Percentiles rank a stretch among this genome's conserved stretches.
phyloP scores from a whole-genome alignment of 2,329 filamentous ascomycete genomes.

The Pseudopyricularia javanii region DNA sequence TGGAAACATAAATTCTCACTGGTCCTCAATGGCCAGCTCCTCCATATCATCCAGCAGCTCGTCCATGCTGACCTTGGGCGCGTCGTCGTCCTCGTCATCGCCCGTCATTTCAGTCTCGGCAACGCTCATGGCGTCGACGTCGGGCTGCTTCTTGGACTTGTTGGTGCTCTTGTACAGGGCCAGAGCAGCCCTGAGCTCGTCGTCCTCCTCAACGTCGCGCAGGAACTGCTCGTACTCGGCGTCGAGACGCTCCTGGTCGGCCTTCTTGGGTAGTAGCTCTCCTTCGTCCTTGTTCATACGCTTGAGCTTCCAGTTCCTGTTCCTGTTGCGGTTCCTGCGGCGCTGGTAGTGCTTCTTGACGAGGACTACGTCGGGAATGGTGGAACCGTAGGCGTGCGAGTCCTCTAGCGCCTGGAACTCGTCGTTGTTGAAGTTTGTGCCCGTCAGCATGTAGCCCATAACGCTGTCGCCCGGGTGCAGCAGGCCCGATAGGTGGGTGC shows the following conservation, averaged over 20 bases:
- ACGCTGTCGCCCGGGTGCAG: constrained; percentile 83
- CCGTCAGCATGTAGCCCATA: constrained; percentile 84
- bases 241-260: constrained; percentile 80
- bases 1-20: neutral
- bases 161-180: constrained; percentile 69
- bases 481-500: constrained; percentile 79
- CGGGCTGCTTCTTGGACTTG: constrained; percentile 30
- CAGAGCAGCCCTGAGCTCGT: constrained; percentile 72
- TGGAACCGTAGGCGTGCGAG: constrained; percentile 61
- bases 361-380: constrained; percentile 82
- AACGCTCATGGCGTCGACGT: constrained; percentile 52
- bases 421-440: constrained; percentile 84
- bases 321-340: constrained; percentile 69
- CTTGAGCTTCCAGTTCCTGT: constrained; percentile 86
- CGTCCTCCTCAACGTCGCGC: constrained; percentile 90
- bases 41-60: constrained; percentile 88
- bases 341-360: constrained; percentile 92
- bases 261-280: constrained; percentile 73
- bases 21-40: constrained; percentile 62
- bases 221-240: constrained; percentile 96
- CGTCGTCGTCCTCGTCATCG: constrained; percentile 46
- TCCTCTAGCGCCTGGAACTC: constrained; percentile 74
- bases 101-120: constrained; percentile 44
- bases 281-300: constrained; percentile 85
- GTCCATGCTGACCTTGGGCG: constrained; percentile 63